Evolutionary conservation across 306 rosid genomes (phyloP), one percentile per base, ranked within the genome.

Genomic region (Comarum palustre): DNA sequence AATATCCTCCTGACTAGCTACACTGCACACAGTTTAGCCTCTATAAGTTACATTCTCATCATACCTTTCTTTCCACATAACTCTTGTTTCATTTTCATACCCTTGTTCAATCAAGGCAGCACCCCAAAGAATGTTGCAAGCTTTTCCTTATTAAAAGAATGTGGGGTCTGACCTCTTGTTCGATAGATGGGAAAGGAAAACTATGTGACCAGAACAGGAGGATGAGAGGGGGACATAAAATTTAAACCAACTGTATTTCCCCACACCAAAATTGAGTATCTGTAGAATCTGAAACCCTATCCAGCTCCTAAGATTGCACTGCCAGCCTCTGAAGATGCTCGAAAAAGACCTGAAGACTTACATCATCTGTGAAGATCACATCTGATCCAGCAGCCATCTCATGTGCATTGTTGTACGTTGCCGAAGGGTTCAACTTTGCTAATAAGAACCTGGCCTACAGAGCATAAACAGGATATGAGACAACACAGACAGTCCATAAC

Each of bases 251-350:
- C 46, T 64, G 64, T 70, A 81, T 77, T 82, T 73, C 55, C 85
- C 83, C 84, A 32, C 77, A 71, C 86, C 85, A 76, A 80, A 83
- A 81, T 79, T 77, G 80, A 45, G 82, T 41, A 45, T 78, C 61
- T 51, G 80, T 65, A 76, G 83, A 84, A 63, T 71, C 71, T 77
- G 67, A 73, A 74, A 68, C 65, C 57, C 69, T 70, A 39, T 68
- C 70, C 80, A 71, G 83, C 78, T 74, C 80, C 91, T 85, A 94
- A 75, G 97, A 90, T 87, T 94, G 95, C 79, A 91, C 99, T 46
- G 99, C 96, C 89, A 94, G 84, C 92, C 90, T 91, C 81, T 91
- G 97, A 75, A 94, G 92, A 87, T 94, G 99, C 82, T 91, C 96
- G 29, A 89, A 91, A 91, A 94, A 94, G 75, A 94, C 97, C 88